Evolutionary conservation across 768 basidiomycete species (phyloP), one percentile per base, ranked within the genome.

Genomic region (Rhodocollybia butyracea): DNA sequence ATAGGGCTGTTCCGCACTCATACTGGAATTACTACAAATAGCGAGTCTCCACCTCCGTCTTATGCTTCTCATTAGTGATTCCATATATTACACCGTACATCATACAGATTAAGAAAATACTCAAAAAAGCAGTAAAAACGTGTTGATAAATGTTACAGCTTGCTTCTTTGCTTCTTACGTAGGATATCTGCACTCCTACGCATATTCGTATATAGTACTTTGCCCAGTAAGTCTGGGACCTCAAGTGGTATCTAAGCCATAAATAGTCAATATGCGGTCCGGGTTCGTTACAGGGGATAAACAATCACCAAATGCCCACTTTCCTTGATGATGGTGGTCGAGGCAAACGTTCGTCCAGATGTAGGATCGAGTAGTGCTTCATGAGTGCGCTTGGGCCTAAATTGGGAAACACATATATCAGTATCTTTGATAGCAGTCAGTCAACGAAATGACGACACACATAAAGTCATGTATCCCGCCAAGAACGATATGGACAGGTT

Each of bases 401-500:
- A 32, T 52, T 30, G 39, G 29, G 5, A 27, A 29, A 40, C 1
- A 51, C 30, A 36, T n/a, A 29, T 32, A 30, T 11, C 31, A 30
- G 36, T 45, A 34, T 13, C n/a, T n/a, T n/a, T n/a, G n/a, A n/a
- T n/a, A n/a, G n/a, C n/a, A n/a, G n/a, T n/a, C n/a, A n/a, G n/a
- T n/a, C n/a, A n/a, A n/a, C n/a, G n/a, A n/a, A n/a, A 31, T n/a
- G 8, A 22, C n/a, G 13, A 7, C 80, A 32, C 46, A 82, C 85
- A 86, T 72, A 59, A 77, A 79, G 59, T 86, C 83, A 22, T 76
- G 69, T 27, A 73, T 67, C 17, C 63, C 67, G 10, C 82, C 85
- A 31, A 85, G 71, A 34, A 84, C 68, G 21, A 86, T 66, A 59
- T 84, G 83, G 0, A 85, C 68, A 0, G 82, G 82, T 7, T 75